A percentile compares a stretch with the other conserved stretches of the same genome.
Conservation (phyloP, 768 basidiomycete genomes). For the Chalciporus chontae region DNA sequence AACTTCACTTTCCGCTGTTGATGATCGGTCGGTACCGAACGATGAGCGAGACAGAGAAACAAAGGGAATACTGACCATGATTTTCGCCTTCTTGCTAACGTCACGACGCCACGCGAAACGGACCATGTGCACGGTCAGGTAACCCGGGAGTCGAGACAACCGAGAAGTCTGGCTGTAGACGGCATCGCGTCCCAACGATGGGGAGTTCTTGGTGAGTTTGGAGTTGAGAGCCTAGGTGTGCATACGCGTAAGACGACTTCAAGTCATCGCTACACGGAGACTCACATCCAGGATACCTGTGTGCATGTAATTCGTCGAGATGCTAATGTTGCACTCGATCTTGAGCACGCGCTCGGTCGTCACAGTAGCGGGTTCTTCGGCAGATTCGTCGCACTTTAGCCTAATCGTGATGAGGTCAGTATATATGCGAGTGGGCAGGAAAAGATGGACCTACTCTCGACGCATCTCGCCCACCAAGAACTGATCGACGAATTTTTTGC, state of each 20-base stretch:
- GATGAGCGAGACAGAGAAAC: not conserved
- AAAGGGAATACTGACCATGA: constrained; percentile 60
- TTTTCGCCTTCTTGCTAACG: constrained; percentile 90
- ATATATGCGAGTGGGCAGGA: not conserved
- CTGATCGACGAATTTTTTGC: constrained; percentile 70
- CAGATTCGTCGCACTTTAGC: constrained; percentile 75
- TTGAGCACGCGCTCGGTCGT: constrained; percentile 76
- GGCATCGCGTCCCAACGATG: constrained; percentile 75
- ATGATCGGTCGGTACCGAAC: not conserved
- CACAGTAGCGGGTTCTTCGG: constrained; percentile 68
- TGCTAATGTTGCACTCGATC: constrained; percentile 89
- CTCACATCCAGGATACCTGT: constrained; percentile 78
- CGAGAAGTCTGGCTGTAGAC: constrained; percentile 78
- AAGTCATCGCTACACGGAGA: constrained; percentile 12
- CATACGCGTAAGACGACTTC: constrained; percentile 2
- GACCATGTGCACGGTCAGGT: constrained; percentile 90
- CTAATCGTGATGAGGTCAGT: constrained; percentile 39
- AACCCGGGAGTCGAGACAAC: constrained; percentile 78
- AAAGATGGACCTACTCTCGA: constrained; percentile 48
- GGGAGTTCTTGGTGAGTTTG: constrained; percentile 81
- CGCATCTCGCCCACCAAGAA: constrained; percentile 77
- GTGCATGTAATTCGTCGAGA: constrained; percentile 83
- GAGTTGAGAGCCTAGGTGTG: constrained; percentile 71
- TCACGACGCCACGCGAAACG: constrained; percentile 94
- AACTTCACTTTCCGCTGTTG: constrained; percentile 87